Conservation (phyloP, 345 rosid species). For the Salix arbutifolia region DNA sequence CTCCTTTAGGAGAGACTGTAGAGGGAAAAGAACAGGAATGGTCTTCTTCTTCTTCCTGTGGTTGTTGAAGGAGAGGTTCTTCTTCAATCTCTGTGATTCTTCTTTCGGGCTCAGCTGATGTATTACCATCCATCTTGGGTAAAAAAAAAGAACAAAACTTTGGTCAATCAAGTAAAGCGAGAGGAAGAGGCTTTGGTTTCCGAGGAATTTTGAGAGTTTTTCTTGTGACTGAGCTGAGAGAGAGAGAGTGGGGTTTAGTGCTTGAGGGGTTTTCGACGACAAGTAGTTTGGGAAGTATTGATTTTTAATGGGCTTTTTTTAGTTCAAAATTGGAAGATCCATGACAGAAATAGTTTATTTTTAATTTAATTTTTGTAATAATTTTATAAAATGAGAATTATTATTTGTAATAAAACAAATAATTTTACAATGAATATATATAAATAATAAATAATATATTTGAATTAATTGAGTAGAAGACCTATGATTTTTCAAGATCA, state of each 20-base stretch:
- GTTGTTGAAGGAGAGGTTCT: not conserved
- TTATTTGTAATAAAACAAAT: too few relatives aligned
- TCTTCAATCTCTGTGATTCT: constrained; percentile 17
- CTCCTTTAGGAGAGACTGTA: not conserved
- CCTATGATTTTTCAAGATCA: too few relatives aligned
- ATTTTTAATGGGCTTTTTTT: not conserved
- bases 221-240: not conserved
- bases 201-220: not conserved
- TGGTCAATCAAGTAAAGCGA: not conserved
- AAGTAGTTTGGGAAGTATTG: not conserved
- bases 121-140: not conserved
- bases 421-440: too few relatives aligned
- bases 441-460: too few relatives aligned
- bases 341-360: too few relatives aligned
- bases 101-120: constrained; percentile 11
- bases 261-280: too few relatives aligned
- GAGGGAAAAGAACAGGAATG: constrained; percentile 3
- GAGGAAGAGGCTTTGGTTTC: not conserved
- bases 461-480: constrained; percentile 25
- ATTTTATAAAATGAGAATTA: too few relatives aligned
- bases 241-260: not conserved
- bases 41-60: not conserved
- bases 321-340: too few relatives aligned
- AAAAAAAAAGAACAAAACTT: not conserved
- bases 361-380: too few relatives aligned